Percentiles rank a stretch among this genome's conserved stretches.
Conservation (phyloP, 2,329 filamentous ascomycete species). For the Epichloe amarillans region DNA sequence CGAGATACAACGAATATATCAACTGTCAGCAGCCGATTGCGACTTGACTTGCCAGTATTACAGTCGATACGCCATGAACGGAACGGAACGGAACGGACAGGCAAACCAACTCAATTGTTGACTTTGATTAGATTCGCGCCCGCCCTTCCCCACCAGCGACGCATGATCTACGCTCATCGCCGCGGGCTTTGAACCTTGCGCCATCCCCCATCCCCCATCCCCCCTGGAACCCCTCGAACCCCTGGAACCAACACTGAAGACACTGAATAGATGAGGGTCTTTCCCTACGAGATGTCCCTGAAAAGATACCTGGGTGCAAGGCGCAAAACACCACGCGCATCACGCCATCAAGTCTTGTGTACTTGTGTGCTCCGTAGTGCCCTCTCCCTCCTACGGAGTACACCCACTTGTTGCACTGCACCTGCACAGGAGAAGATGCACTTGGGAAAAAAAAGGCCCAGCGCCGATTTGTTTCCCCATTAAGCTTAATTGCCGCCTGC, state of each 20-base stretch:
- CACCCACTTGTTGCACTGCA: too few species aligned
- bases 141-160: not conserved
- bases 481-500: not conserved
- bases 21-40: not conserved
- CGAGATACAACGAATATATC: not conserved
- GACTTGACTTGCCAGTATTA: not conserved
- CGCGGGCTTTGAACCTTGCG: not conserved
- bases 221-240: too few species aligned
- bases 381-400: too few species aligned
- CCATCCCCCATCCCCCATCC: not conserved
- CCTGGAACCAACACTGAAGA: not conserved
- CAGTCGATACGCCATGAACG: not conserved
- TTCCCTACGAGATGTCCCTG: not conserved
- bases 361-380: not conserved
- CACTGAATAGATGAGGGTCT: too few species aligned
- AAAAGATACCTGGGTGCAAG: not conserved
- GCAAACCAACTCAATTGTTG: not conserved
- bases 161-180: not conserved
- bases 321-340: not conserved
- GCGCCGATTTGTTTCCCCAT: not conserved
- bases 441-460: too few species aligned
- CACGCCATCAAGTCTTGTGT: not conserved
- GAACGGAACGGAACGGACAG: too few species aligned
- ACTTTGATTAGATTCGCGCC: not conserved
- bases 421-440: too few species aligned